Evolutionary conservation across 148 eudicot species (phyloP).

Genomic region (Simmondsia chinensis): DNA sequence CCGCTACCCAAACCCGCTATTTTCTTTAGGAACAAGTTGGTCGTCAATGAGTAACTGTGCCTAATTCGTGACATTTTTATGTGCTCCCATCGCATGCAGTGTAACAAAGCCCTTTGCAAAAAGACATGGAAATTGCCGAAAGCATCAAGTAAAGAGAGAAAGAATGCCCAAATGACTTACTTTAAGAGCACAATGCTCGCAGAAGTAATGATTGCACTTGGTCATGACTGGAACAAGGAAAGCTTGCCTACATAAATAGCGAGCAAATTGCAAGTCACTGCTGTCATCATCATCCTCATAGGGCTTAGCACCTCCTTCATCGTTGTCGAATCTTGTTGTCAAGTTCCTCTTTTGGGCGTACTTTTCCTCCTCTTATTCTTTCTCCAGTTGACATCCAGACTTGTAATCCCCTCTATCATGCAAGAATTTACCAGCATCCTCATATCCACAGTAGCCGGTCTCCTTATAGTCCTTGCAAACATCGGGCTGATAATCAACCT

Average conservation of each 20-base stretch:
- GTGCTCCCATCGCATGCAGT: too few relatives aligned
- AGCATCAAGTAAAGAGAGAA: too few relatives aligned
- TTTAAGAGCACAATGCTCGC: conserved; percentile 67
- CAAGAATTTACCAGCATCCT: conserved; percentile 94
- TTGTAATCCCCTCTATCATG: conserved; percentile 96
- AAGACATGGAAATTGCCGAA: too few relatives aligned
- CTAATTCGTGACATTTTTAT: too few relatives aligned
- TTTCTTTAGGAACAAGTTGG: too few relatives aligned
- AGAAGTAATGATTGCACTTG: conserved; percentile 64
- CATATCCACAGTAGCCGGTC: conserved; percentile 96
- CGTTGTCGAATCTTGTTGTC: conserved; percentile 56
- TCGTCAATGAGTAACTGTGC: too few relatives aligned
- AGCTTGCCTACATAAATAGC: conserved; percentile 55
- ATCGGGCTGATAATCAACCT: conserved; percentile 94
- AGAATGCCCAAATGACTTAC: too few relatives aligned
- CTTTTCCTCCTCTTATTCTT: conserved; percentile 88
- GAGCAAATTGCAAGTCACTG: conserved; percentile 53
- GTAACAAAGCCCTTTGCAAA: too few relatives aligned
- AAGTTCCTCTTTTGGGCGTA: conserved; percentile 66
- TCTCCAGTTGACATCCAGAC: conserved; percentile 91
- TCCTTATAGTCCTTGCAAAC: conserved; percentile 94
- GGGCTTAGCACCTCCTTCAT: conserved; percentile 22
- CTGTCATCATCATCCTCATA: conserved; percentile 61
- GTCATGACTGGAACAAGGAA: conserved; percentile 64
- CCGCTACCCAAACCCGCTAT: too few relatives aligned